Percentiles rank a stretch among this genome's conserved stretches.
Conservation (phyloP, 208 protist species). For the Acanthamoeba triangularis region DNA sequence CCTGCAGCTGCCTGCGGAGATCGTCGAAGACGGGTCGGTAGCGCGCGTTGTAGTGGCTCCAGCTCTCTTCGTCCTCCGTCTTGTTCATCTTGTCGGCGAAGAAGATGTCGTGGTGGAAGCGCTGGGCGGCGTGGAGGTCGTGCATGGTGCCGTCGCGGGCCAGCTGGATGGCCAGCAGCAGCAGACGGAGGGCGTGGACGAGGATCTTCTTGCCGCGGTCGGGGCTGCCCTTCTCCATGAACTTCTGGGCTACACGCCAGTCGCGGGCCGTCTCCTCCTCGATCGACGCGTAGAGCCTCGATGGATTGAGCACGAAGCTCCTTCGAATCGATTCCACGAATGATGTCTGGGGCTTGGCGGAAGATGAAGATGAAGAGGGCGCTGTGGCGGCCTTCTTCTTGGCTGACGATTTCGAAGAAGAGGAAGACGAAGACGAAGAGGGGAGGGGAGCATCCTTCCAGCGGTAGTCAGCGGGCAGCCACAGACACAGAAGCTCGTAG, state of each 20-base stretch:
- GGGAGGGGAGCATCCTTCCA: slow-evolving; percentile 64
- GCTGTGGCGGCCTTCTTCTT: neutral
- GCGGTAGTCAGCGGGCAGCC: slow-evolving; percentile 39
- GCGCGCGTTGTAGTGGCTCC: neutral
- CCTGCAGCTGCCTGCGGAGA: neutral
- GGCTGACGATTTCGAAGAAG: neutral
- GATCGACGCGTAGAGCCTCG: neutral
- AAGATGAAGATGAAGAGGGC: neutral
- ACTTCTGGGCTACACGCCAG: slow-evolving; percentile 71
- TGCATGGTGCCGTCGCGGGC: neutral
- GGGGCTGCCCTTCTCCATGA: slow-evolving; percentile 25
- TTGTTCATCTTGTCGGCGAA: neutral
- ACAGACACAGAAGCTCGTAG: slow-evolving; percentile 52
- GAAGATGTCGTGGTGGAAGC: neutral
- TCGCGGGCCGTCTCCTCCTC: slow-evolving; percentile 58
- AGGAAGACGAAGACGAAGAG: too few species aligned
- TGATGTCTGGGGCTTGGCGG: neutral
- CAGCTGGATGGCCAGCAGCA: slow-evolving; percentile 40
- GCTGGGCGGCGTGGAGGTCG: slow-evolving; percentile 16
- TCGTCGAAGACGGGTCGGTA: slow-evolving; percentile 8
- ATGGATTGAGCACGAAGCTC: neutral
- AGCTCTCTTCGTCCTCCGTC: neutral
- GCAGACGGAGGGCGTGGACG: slow-evolving; percentile 61
- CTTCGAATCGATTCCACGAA: neutral
- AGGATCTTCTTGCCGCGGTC: slow-evolving; percentile 50